Evolutionary conservation across 768 basidiomycete species (phyloP), one percentile per base, ranked within the genome.

Genomic region (Mycena capillaripes): DNA sequence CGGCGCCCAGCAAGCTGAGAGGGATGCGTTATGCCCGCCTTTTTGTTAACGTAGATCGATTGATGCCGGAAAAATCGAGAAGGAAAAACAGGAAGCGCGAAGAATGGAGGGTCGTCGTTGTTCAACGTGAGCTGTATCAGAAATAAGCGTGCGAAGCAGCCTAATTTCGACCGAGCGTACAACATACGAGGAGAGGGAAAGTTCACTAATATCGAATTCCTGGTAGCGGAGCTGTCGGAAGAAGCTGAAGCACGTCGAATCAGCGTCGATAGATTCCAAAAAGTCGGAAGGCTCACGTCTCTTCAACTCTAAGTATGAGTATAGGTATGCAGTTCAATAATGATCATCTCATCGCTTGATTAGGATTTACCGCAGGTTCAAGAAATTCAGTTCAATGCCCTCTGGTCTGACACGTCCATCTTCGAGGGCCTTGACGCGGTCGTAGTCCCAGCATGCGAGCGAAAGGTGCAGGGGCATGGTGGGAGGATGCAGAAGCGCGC

Each of bases 361-460:
- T 9, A 17, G 34, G 19, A 38, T 32, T 52, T 53, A 66, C 72
- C 71, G 34, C 7, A 73, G 55, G 70, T 73, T 73, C 34, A 73
- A 29, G 48, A 74, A 71, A 52, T 62, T 74, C 55, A 74, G 48
- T 16, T 74, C 64, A 25, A 70, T 64, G 2, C 69, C 73, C 29
- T 71, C 73, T 46, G 63, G 57, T 53, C 38, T 60, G 27, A 74
- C 73, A 0, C 73, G 69, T 21, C 69, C 73, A 57, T 74, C 73
- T 71, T 74, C 57, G 5, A 74, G 52, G 4, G 73, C 64, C 42
- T 74, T 70, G 23, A 65, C 56, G 27, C 72, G 67, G 48, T 73
- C 72, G 48, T 73, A 73, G 32, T 73, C 72, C 72, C 72, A 73
- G 36, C 72, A 73, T 1, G 72, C 72, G 17, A 73, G 53, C 11